Conservation (phyloP, 2,329 filamentous ascomycete genomes). For the Monosporascus sp. region DNA sequence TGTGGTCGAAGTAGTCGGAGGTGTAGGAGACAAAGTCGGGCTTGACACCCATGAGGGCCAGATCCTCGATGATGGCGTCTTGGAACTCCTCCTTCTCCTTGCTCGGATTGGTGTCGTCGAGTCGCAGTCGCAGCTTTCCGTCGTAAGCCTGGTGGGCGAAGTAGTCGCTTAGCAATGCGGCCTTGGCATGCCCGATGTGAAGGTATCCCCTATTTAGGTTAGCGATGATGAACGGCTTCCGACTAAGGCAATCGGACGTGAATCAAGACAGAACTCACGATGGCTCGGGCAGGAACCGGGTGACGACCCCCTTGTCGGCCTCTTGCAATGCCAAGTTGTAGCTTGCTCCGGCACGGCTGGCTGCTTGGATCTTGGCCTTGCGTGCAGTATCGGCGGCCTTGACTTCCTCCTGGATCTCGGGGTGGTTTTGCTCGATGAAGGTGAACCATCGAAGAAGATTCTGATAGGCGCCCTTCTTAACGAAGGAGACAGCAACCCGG, state of each 20-base stretch:
- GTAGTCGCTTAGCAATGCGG: constrained; percentile 89
- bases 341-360: constrained; percentile 72
- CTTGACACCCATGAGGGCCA: constrained; percentile 85
- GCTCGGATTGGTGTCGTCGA: constrained; percentile 95
- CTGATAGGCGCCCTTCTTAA: constrained; percentile 70
- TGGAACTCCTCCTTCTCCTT: constrained; percentile 98
- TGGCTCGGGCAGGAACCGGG: constrained; percentile 88
- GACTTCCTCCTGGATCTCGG: constrained; percentile 66
- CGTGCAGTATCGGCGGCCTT: constrained; percentile 64
- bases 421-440: constrained; percentile 76
- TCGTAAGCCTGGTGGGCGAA: constrained; percentile 92
- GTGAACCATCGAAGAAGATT: constrained; percentile 84
- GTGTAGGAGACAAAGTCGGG: constrained; percentile 85
- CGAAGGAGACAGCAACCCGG: constrained; percentile 73
- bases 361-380: constrained; percentile 62
- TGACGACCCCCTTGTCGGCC: constrained; percentile 83
- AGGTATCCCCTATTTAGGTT: constrained; percentile 62
- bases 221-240: too few species aligned
- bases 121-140: constrained; percentile 82
- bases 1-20: constrained; percentile 89
- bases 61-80: constrained; percentile 87
- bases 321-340: constrained; percentile 86
- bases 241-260: too few species aligned
- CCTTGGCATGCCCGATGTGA: constrained; percentile 94
- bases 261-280: constrained; percentile 49